phyloP scores from a whole-genome alignment of 495 filamentous ascomycete species.

The Margaritispora aquatica region DNA sequence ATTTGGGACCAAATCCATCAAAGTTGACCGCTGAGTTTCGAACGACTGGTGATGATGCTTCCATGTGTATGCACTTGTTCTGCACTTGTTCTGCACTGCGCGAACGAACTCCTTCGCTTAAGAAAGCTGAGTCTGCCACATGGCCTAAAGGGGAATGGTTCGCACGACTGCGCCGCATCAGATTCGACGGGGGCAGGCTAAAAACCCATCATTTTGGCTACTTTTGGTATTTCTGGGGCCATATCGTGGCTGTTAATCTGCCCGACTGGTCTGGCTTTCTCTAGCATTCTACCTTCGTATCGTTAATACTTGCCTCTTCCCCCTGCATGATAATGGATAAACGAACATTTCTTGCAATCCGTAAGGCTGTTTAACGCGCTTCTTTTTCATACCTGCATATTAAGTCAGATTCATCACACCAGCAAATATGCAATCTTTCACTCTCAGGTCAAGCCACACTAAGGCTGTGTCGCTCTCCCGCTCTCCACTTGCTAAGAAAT shows the following conservation, averaged over 20 bases:
- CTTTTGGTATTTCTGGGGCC: neutral
- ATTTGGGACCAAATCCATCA: too few species aligned
- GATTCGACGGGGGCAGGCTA: neutral
- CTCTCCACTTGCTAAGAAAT: too few species aligned
- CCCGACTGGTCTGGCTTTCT: neutral
- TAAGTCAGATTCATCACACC: conserved; percentile 5
- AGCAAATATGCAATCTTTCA: neutral
- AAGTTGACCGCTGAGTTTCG: neutral
- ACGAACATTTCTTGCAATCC: neutral
- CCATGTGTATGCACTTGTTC: neutral
- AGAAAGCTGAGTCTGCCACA: conserved; percentile 6
- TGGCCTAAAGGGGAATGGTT: neutral
- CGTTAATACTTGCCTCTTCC: conserved; percentile 12
- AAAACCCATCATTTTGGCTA: neutral
- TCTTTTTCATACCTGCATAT: too few species aligned
- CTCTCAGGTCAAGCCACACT: conserved; percentile 19
- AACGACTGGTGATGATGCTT: neutral
- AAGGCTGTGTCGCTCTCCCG: conserved; percentile 14
- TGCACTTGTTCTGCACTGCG: neutral
- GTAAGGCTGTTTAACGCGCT: conserved; percentile 17
- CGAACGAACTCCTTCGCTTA: conserved; percentile 10
- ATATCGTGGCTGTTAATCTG: conserved; percentile 1
- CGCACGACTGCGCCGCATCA: conserved; percentile 9
- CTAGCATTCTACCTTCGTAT: too few species aligned
- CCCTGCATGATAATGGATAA: neutral